Evolutionary conservation across 495 filamentous ascomycete species (phyloP).

Genomic region (Margaritispora aquatica): DNA sequence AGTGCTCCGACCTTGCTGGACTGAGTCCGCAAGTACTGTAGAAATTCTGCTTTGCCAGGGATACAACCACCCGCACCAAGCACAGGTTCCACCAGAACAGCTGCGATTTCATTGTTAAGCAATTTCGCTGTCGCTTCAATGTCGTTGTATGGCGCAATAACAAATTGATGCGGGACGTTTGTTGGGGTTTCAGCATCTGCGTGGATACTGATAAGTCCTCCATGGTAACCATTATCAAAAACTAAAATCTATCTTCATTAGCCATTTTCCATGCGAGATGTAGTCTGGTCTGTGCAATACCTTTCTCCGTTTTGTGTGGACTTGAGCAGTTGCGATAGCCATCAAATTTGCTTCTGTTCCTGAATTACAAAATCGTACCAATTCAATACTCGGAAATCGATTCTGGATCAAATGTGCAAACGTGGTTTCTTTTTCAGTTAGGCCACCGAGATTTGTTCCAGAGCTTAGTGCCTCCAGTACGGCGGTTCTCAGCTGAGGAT

Average conservation of each 20-base stretch:
- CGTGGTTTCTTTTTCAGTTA: slow-evolving; percentile 19
- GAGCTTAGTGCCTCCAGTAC: slow-evolving; percentile 20
- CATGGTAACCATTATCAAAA: slow-evolving; percentile 41
- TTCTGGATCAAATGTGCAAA: slow-evolving; percentile 22
- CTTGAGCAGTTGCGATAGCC: slow-evolving; percentile 17
- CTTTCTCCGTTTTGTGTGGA: slow-evolving; percentile 22
- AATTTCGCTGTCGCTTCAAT: slow-evolving; percentile 40
- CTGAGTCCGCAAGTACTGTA: slow-evolving; percentile 26
- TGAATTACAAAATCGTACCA: slow-evolving; percentile 28
- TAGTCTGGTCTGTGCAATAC: too few species aligned
- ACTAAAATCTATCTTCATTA: too few species aligned
- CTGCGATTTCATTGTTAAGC: slow-evolving; percentile 34
- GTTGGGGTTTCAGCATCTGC: slow-evolving; percentile 28
- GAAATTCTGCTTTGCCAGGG: slow-evolving; percentile 37
- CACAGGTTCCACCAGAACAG: slow-evolving; percentile 52
- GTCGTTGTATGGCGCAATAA: not conserved
- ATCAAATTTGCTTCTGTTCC: slow-evolving; percentile 31
- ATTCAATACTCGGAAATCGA: slow-evolving; percentile 20
- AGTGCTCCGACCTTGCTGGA: slow-evolving; percentile 32
- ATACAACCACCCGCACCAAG: slow-evolving; percentile 48
- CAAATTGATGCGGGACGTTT: slow-evolving; percentile 7
- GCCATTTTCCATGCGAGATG: too few species aligned
- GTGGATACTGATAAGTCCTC: slow-evolving; percentile 38
- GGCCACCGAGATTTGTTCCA: slow-evolving; percentile 20
- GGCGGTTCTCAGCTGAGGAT: slow-evolving; percentile 32